Evolutionary conservation across 345 rosid species (phyloP), one percentile per base, ranked within the genome.

Genomic region (Arabis hirsuta): DNA sequence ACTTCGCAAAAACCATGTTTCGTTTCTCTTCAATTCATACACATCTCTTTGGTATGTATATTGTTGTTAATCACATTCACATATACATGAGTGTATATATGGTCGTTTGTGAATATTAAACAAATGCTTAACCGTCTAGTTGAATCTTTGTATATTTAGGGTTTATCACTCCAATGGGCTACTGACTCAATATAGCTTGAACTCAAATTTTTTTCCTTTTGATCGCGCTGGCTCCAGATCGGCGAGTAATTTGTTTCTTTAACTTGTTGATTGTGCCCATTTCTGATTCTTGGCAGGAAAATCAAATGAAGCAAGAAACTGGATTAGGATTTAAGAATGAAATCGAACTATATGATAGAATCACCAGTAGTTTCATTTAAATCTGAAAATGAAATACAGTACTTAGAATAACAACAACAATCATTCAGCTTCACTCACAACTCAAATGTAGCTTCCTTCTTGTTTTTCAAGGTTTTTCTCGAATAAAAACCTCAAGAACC

Each of bases 81-180:
- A 38, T 46, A 55, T 6, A 44, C 29, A 71, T 2, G 26, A 47
- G 20, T 54, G 62, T 44, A 47, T 46, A 19, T 67, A 29, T 34
- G 46, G 36, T 56, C 19, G 13, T 67, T 41, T 74, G 78, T 74
- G 68, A 59, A 59, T 67, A 67, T 59, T 38, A 73, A 29, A 55
- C 31, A 63, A 26, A 47, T 55, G 27, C 51, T 38, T 60, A 50
- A 59, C 32, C 14, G 44, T 29, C 6, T 12, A 10, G 43, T 43
- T 55, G 41, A 67, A 31, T 44, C 9, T 56, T 9, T 68, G 52
- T 67, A 3, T 12, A 34, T 51, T 38, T 38, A 38, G 48, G 55
- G 32, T 10, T 44, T 27, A 14, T 42, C 53, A 26, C 52, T 43
- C 52, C 4, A 22, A 29, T 54, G 24, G 63, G 47, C 9, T n/a